Evolutionary conservation across 2,329 filamentous ascomycete genomes (phyloP).

Genomic region (Leptographium wingfieldii): DNA sequence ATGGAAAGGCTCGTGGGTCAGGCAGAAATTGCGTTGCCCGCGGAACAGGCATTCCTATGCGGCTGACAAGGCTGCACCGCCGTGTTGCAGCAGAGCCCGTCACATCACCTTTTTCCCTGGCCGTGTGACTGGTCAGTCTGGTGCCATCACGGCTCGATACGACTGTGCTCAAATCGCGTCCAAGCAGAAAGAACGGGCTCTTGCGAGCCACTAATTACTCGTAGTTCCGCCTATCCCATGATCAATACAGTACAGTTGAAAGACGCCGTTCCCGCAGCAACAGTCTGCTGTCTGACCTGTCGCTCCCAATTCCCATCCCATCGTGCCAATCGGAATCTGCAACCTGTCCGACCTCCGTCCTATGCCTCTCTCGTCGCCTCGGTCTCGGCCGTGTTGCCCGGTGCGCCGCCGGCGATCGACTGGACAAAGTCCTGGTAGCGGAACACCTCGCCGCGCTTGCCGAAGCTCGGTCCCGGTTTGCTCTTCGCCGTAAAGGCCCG

Average conservation of each 20-base stretch:
- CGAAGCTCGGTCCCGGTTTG: constrained; percentile 27
- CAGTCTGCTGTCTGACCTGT: background rate
- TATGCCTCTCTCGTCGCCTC: constrained; percentile 5
- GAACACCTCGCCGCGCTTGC: constrained; percentile 76
- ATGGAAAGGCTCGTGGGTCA: constrained; percentile 1
- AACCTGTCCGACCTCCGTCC: background rate
- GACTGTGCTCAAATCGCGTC: no score
- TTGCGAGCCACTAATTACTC: no score
- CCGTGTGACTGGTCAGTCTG: background rate
- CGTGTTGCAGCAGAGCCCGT: background rate
- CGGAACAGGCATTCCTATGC: background rate
- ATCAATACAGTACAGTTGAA: no score
- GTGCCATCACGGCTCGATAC: background rate
- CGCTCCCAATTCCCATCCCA: background rate
- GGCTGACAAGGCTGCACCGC: background rate
- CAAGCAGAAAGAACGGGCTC: no score
- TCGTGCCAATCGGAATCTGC: background rate
- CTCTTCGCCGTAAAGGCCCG: constrained; percentile 67
- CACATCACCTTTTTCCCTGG: background rate
- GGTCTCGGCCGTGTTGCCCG: constrained; percentile 5
- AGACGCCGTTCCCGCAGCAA: background rate
- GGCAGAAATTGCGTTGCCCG: constrained; percentile 2
- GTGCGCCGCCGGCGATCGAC: constrained; percentile 43
- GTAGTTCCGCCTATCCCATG: no score
- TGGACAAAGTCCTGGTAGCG: constrained; percentile 85